Conservation (phyloP, 371 early-diverging fungal species). For the Mucor sp. region DNA sequence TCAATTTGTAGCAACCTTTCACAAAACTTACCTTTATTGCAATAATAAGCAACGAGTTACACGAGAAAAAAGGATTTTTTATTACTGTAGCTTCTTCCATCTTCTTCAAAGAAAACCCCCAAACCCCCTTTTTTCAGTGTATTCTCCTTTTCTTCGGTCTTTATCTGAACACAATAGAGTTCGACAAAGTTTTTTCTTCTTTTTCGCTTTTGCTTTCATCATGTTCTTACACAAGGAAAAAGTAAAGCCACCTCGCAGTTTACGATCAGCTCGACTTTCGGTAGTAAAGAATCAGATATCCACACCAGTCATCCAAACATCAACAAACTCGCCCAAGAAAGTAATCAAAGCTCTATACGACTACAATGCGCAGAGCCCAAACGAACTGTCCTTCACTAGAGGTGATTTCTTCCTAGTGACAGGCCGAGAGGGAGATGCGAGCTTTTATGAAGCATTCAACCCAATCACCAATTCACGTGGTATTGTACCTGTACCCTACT, state of each 20-base stretch:
- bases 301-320: conserved; percentile 30
- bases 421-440: conserved; percentile 58
- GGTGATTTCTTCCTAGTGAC: conserved; percentile 90
- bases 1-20: neutral
- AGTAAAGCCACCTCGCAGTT: conserved; percentile 25
- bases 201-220: neutral
- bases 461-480: conserved; percentile 76
- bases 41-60: neutral
- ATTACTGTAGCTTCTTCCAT: neutral
- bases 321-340: conserved; percentile 67
- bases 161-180: neutral
- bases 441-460: conserved; percentile 82
- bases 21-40: neutral
- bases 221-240: conserved; percentile 32
- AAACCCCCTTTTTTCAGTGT: neutral
- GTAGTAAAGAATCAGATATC: conserved; percentile 38
- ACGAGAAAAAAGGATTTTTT: neutral
- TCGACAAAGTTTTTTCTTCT: neutral
- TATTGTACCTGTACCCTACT: conserved; percentile 73
- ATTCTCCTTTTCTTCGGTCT: neutral
- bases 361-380: conserved; percentile 61
- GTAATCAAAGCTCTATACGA: conserved; percentile 76
- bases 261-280: conserved; percentile 28
- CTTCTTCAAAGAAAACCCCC: neutral
- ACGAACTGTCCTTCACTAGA: conserved; percentile 74